A percentile compares a stretch with the other conserved stretches of the same genome.
phyloP scores from a whole-genome alignment of 257 asterid genomes.

The Nicotiana benthamiana region DNA sequence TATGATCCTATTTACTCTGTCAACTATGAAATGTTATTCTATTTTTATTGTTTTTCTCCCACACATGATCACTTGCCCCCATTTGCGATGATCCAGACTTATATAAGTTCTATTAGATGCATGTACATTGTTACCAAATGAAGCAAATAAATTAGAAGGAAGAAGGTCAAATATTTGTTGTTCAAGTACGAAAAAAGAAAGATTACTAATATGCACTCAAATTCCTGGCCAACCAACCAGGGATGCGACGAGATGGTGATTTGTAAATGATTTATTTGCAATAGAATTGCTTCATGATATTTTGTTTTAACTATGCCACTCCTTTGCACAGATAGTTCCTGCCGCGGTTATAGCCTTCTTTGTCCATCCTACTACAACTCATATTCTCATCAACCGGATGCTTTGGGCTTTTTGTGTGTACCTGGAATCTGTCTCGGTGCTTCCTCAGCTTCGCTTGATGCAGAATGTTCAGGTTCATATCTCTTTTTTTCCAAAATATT shows the following conservation, averaged over 20 bases:
- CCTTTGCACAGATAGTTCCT: slow-evolving; percentile 45
- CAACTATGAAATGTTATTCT: background rate
- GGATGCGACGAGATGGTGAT: background rate
- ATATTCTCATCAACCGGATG: slow-evolving; percentile 34
- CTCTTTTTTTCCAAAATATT: background rate
- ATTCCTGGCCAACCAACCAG: too few species aligned
- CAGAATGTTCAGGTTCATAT: slow-evolving; percentile 71
- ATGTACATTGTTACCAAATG: background rate
- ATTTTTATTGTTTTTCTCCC: background rate
- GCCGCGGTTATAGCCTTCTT: slow-evolving; percentile 49
- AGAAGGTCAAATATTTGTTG: background rate
- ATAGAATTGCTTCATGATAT: background rate
- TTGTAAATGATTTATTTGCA: background rate
- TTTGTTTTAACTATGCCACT: background rate
- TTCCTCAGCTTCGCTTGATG: slow-evolving; percentile 90
- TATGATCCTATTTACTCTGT: background rate
- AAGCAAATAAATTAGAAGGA: background rate
- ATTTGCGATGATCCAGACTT: background rate
- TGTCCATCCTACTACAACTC: slow-evolving; percentile 54
- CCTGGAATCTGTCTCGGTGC: slow-evolving; percentile 71
- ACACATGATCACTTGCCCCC: background rate
- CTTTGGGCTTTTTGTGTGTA: slow-evolving; percentile 82
- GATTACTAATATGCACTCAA: background rate
- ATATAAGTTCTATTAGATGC: background rate
- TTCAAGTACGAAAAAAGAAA: background rate